phyloP scores from a whole-genome alignment of 164 flowering plant species.

The Brasenia schreberi region DNA sequence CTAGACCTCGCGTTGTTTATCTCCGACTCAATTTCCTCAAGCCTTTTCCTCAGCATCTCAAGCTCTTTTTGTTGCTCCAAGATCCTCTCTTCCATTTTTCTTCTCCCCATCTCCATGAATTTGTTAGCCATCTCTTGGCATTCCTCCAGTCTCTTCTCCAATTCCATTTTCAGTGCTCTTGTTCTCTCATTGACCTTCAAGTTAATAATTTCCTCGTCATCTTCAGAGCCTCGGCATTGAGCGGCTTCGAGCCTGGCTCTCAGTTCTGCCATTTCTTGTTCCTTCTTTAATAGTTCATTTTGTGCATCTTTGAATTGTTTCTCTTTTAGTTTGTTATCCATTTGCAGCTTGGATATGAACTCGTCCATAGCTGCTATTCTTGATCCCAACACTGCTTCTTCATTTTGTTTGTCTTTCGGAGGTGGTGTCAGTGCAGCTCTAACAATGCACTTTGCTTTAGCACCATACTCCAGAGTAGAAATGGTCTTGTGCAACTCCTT shows the following conservation, averaged over 20 bases:
- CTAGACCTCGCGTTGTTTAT: constrained; percentile 25
- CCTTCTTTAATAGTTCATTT: constrained; percentile 53
- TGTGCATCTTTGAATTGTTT: constrained; percentile 72
- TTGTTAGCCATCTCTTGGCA: constrained; percentile 65
- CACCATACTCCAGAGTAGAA: constrained; percentile 96
- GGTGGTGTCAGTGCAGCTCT: constrained; percentile 78
- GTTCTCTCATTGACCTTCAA: constrained; percentile 63
- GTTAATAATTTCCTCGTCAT: constrained; percentile 64
- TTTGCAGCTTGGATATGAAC: constrained; percentile 69
- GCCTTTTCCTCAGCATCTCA: constrained; percentile 53
- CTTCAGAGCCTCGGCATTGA: constrained; percentile 20
- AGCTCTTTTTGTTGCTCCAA: constrained; percentile 71
- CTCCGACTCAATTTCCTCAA: constrained; percentile 72
- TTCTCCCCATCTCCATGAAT: constrained; percentile 59
- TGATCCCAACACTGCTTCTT: constrained; percentile 66
- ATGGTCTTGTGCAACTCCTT: constrained; percentile 91
- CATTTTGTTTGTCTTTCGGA: constrained; percentile 44
- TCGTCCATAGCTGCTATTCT: constrained; percentile 90
- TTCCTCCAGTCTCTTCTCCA: constrained; percentile 63
- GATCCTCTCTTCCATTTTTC: constrained; percentile 77
- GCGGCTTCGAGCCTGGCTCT: constrained; percentile 37
- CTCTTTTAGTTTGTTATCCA: constrained; percentile 72
- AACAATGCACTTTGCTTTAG: constrained; percentile 93
- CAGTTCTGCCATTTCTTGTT: constrained; percentile 60
- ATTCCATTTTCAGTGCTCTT: constrained; percentile 30